These are phyloP conservation scores for Symbiodinium natans DNA, from an alignment of 73 alveolate species.

Conservation along the genomic window DNA sequence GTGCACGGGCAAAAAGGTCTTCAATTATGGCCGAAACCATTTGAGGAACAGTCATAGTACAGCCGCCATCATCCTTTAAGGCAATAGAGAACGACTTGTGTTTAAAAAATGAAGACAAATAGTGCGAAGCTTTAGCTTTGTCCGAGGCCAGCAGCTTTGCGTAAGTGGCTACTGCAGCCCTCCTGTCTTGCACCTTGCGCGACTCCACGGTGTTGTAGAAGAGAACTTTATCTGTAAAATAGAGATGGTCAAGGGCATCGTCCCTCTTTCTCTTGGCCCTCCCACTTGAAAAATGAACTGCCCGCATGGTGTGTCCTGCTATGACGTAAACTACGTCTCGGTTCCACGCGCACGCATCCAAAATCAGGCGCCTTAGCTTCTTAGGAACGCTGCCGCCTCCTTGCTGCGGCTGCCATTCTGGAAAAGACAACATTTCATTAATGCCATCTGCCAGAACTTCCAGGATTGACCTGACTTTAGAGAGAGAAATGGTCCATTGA, in stretches of 20 bases:
- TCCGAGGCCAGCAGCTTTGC: neutral
- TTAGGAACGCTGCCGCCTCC: neutral
- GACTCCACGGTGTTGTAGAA: neutral
- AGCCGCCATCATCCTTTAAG: neutral
- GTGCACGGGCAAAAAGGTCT: neutral
- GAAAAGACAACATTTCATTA: neutral
- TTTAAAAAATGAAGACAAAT: neutral
- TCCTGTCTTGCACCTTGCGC: neutral
- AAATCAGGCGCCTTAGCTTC: neutral
- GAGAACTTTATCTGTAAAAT: neutral
- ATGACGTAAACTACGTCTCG: too few species aligned
- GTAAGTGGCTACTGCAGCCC: neutral
- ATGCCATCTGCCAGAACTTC: neutral
- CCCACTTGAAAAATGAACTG: neutral
- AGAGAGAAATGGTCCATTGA: neutral
- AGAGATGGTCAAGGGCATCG: neutral
- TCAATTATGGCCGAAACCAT: neutral
- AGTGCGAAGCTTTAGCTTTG: neutral
- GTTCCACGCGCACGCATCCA: neutral
- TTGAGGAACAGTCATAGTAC: neutral
- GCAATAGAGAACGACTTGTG: neutral
- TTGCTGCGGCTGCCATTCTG: neutral
- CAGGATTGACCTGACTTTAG: neutral
- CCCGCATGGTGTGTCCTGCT: neutral
- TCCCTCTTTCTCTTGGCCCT: neutral